Percentiles rank a stretch among this genome's conserved stretches.
Conservation (phyloP, 257 asterid species). For the Gentiana macrophylla region DNA sequence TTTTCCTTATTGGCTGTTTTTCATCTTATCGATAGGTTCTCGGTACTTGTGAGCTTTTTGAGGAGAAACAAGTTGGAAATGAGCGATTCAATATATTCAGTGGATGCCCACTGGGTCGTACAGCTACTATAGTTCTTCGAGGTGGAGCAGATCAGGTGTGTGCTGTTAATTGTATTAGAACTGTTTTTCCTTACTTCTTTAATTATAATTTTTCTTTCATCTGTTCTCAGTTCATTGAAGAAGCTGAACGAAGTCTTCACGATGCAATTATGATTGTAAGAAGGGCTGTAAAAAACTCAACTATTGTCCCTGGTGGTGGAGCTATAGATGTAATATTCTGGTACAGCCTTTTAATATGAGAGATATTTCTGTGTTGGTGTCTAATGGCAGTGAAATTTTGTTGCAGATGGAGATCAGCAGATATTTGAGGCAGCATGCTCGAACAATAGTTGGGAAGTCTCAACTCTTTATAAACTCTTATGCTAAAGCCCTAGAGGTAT, state of each 20-base stretch:
- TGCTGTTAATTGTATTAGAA: constrained; percentile 1
- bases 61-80: constrained; percentile 93
- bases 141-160: constrained; percentile 97
- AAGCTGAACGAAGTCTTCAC: constrained; percentile 27
- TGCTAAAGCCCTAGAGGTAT: constrained; percentile 90
- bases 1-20: background rate
- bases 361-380: background rate
- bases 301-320: constrained; percentile 89
- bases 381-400: constrained; percentile 7
- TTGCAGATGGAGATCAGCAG: constrained; percentile 84
- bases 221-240: constrained; percentile 33
- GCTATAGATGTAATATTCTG: constrained; percentile 66
- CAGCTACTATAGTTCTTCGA: constrained; percentile 92
- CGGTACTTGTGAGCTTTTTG: constrained; percentile 68
- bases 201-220: constrained; percentile 20
- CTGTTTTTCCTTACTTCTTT: background rate
- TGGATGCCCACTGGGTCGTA: constrained; percentile 81
- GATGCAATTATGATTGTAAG: constrained; percentile 40
- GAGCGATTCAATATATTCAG: constrained; percentile 89
- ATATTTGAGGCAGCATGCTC: constrained; percentile 81
- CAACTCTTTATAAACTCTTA: constrained; percentile 80
- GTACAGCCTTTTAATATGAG: constrained; percentile 11
- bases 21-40: constrained; percentile 43
- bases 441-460: constrained; percentile 74
- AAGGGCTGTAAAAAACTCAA: constrained; percentile 83